Percentiles rank a stretch among this genome's conserved stretches.
phyloP scores from a whole-genome alignment of 2,329 filamentous ascomycete genomes.

The Thyridium curvatum region DNA sequence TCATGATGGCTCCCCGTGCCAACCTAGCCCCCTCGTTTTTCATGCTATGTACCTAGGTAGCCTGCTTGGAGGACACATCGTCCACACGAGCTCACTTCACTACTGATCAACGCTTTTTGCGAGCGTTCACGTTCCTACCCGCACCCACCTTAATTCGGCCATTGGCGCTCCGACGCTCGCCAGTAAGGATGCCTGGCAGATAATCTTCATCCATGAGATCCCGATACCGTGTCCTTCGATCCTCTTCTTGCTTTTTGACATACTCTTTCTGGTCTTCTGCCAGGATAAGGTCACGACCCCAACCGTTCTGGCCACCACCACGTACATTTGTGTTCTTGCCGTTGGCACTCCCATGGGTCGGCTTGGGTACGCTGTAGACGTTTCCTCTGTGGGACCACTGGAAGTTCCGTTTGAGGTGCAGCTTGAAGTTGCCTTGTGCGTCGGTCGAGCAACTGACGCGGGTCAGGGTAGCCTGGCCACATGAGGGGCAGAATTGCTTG shows the following conservation, averaged over 20 bases:
- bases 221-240: slow-evolving; percentile 61
- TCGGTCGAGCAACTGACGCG: slow-evolving; percentile 83
- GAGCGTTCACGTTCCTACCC: slow-evolving; percentile 77
- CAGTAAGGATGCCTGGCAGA: slow-evolving; percentile 76
- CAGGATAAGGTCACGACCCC: slow-evolving; percentile 78
- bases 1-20: too few species aligned
- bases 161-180: slow-evolving; percentile 58
- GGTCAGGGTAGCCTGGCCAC: slow-evolving; percentile 80
- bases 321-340: slow-evolving; percentile 59
- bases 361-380: slow-evolving; percentile 88
- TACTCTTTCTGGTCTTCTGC: slow-evolving; percentile 97
- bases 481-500: slow-evolving; percentile 88
- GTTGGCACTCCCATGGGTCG: slow-evolving; percentile 71
- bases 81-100: too few species aligned
- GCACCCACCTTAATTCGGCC: slow-evolving; percentile 76
- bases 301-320: slow-evolving; percentile 77
- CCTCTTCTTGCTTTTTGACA: slow-evolving; percentile 53
- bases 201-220: slow-evolving; percentile 96
- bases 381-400: slow-evolving; percentile 94
- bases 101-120: slow-evolving; percentile 47
- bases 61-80: too few species aligned
- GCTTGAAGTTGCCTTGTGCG: slow-evolving; percentile 68
- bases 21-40: too few species aligned
- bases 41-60: too few species aligned
- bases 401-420: slow-evolving; percentile 91